Base-by-base conservation (phyloP, 225 moss, liverwort and hornwort species). In the Physcomitrellopsis africana region DNA sequence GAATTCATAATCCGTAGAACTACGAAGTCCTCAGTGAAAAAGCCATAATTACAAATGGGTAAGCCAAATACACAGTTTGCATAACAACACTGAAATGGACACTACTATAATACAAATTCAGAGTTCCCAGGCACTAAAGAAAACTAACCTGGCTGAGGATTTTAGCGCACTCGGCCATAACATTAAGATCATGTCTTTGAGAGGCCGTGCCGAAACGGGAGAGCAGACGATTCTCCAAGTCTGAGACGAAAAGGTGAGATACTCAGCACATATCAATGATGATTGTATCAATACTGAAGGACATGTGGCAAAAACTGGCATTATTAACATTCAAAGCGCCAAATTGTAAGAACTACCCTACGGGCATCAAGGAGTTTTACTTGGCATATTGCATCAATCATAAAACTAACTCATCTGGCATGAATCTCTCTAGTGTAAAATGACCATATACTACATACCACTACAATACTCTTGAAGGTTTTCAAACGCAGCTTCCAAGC, bases 401-500 rank as follows among this genome's bases (percentile, higher is more conserved):
- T 27, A 27, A 41, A 73, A 72, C 46, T 18, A 73, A 63, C 49
- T 47, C 51, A 65, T 41, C 20, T 63, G 60, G 61, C 69, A 73
- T 13, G 42, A 80, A 69, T 69, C 41, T 69, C 46, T 41, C 20
- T 10, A 66, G 26, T 26, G 23, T 61, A 73, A 53, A 73, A 72
- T 19, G 56, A 29, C 14, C 19, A 72, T 74, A 59, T 71, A 52
- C 63, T 52, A 24, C 75, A 74, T 66, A 97, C 97, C 97, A 80
- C 90, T 97, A 79, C 97, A 97, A 70, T 93, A 97, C 58, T 90
- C 91, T 82, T 83, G 94, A 65, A 97, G 89, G 74, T 93, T 97
- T 60, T 86, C 86, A 72, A 90, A 86, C 54, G 97, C 97, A 75
- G 86, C 87, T 82, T 92, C 92, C 85, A 97, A 82, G 63, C 97